Evolutionary conservation across 2,329 filamentous ascomycete genomes (phyloP).

Genomic region (Cytospora schulzeri): DNA sequence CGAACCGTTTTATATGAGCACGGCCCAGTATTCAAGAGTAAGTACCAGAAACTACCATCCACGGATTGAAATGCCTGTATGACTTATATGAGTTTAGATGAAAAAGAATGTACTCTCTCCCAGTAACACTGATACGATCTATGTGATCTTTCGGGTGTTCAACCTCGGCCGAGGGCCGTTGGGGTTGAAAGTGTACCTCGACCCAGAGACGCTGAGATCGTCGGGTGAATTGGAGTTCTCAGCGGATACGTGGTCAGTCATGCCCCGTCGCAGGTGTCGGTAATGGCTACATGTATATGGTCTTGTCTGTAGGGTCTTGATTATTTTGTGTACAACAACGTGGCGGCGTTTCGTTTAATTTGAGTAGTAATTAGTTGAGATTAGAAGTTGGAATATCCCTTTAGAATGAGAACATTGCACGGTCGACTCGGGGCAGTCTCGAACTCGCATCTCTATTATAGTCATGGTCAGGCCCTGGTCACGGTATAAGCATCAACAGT

Average conservation of each 20-base stretch:
- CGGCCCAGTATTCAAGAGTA: slow-evolving; percentile 46
- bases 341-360: too few relatives aligned
- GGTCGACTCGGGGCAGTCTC: too few relatives aligned
- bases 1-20: slow-evolving; percentile 51
- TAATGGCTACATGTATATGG: not conserved
- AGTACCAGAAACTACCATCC: slow-evolving; percentile 24
- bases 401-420: too few relatives aligned
- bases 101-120: slow-evolving; percentile 21
- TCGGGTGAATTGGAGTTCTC: slow-evolving; percentile 32
- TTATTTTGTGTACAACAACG: too few relatives aligned
- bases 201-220: slow-evolving; percentile 38
- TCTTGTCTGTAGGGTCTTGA: not conserved
- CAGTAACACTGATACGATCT: slow-evolving; percentile 34
- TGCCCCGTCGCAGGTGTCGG: not conserved
- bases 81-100: slow-evolving; percentile 31
- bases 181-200: slow-evolving; percentile 42
- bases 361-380: too few relatives aligned
- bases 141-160: slow-evolving; percentile 46
- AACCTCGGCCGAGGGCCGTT: slow-evolving; percentile 38
- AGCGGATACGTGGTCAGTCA: slow-evolving; percentile 30
- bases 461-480: too few relatives aligned
- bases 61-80: slow-evolving; percentile 4
- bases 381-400: too few relatives aligned
- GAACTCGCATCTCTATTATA: too few relatives aligned
- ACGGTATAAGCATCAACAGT: too few relatives aligned